These are phyloP conservation scores for Fusarium sterilihyphosum DNA, from an alignment of 2,329 filamentous ascomycete genomes.

Conservation along the genomic window DNA sequence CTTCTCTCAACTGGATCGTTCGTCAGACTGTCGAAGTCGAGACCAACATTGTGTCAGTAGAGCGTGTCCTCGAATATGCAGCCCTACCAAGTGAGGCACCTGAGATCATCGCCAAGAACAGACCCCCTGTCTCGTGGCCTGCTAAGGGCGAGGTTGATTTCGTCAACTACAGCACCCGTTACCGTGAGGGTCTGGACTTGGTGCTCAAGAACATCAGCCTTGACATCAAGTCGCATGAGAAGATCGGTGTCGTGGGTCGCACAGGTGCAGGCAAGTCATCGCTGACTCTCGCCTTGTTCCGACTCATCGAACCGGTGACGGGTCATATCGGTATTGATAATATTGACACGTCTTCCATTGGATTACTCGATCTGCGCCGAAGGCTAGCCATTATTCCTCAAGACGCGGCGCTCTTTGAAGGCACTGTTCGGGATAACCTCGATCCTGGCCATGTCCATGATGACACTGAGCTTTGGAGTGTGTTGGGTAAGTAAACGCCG, in stretches of 20 bases:
- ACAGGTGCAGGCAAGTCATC: slow-evolving; percentile 97
- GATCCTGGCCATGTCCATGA: slow-evolving; percentile 95
- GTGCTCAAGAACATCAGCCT: slow-evolving; percentile 94
- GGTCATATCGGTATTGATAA: slow-evolving; percentile 91
- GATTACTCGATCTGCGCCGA: slow-evolving; percentile 85
- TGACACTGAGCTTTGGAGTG: slow-evolving; percentile 97
- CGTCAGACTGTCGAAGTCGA: slow-evolving; percentile 99
- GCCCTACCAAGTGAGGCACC: slow-evolving; percentile 91
- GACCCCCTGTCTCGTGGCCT: slow-evolving; percentile 92
- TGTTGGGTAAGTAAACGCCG: slow-evolving; percentile 72
- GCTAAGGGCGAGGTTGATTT: slow-evolving; percentile 88
- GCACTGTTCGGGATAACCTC: slow-evolving; percentile 91
- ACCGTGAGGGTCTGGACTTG: slow-evolving; percentile 87
- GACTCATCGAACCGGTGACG: slow-evolving; percentile 87
- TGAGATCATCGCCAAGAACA: slow-evolving; percentile 88
- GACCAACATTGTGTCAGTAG: slow-evolving; percentile 99
- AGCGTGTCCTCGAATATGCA: slow-evolving; percentile 96
- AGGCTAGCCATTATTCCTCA: slow-evolving; percentile 97
- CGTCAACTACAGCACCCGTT: slow-evolving; percentile 92
- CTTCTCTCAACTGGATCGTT: slow-evolving; percentile 98
- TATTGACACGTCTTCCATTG: slow-evolving; percentile 89
- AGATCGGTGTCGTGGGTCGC: slow-evolving; percentile 96
- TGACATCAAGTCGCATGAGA: slow-evolving; percentile 94
- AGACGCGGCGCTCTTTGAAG: slow-evolving; percentile 95
- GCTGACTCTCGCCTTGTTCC: slow-evolving; percentile 90